These are phyloP conservation scores for Cercospora nicotianae DNA, from an alignment of 2,329 filamentous ascomycete genomes.

Conservation along the genomic window DNA sequence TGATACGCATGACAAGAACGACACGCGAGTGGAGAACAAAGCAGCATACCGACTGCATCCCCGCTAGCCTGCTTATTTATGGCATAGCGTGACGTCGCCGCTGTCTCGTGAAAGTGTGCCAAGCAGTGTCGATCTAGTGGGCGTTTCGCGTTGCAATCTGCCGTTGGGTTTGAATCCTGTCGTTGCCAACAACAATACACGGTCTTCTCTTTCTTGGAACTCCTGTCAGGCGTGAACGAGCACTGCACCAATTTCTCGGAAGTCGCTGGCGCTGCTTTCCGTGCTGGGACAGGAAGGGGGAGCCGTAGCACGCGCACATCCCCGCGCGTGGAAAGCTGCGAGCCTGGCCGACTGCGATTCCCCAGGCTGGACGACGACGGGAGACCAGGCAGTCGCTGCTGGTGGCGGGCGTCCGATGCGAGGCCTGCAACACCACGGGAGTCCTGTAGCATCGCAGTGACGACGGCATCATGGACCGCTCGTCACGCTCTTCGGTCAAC, in stretches of 20 bases:
- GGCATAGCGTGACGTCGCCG: not conserved
- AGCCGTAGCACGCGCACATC: slow-evolving; percentile 2
- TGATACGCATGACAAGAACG: not conserved
- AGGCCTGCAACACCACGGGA: not conserved
- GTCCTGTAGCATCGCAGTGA: not conserved
- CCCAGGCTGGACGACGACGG: not conserved
- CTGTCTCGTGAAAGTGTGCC: slow-evolving; percentile 6
- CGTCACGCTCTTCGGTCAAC: slow-evolving; percentile 37
- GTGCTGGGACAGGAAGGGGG: not conserved
- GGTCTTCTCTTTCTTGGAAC: not conserved
- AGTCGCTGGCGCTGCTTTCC: not conserved
- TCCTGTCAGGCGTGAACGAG: not conserved
- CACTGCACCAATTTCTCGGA: not conserved
- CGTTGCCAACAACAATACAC: not conserved
- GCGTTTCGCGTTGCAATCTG: not conserved
- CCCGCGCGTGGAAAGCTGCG: slow-evolving; percentile 1
- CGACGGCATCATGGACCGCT: slow-evolving; percentile 30
- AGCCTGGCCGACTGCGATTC: not conserved
- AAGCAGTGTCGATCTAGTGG: slow-evolving; percentile 1
- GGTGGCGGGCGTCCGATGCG: not conserved
- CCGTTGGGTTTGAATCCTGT: not conserved
- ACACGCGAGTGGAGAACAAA: not conserved
- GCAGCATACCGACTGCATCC: not conserved
- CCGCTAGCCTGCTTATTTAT: not conserved
- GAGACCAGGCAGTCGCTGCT: slow-evolving; percentile 1